Percentiles rank a stretch among this genome's conserved stretches.
Conservation (phyloP, 2,329 filamentous ascomycete genomes). For the Zymoseptoria ardabiliae region DNA sequence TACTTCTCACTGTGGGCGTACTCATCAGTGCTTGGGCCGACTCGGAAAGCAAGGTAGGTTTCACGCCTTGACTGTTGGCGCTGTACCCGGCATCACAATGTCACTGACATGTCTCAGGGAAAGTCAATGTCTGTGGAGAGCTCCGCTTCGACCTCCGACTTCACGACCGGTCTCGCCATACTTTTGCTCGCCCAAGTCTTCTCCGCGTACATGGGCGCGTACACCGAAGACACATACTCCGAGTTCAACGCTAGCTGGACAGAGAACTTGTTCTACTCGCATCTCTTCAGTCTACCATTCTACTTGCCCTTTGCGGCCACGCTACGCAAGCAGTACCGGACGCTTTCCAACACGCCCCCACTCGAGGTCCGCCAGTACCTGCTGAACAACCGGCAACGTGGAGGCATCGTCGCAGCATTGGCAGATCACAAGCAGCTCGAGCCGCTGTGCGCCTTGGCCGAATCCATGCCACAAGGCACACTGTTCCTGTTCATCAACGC, state of each 20-base stretch:
- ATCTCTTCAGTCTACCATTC: slow-evolving; percentile 65
- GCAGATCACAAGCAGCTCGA: slow-evolving; percentile 6
- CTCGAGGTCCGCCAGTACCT: slow-evolving; percentile 29
- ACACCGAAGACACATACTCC: slow-evolving; percentile 84
- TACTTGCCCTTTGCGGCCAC: slow-evolving; percentile 66
- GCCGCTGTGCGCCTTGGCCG: slow-evolving; percentile 8
- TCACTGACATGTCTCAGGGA: slow-evolving; percentile 29
- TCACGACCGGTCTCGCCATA: slow-evolving; percentile 66
- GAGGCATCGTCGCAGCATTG: slow-evolving; percentile 1
- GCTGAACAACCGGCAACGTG: background rate
- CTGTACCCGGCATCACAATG: background rate
- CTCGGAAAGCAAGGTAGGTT: slow-evolving; percentile 67
- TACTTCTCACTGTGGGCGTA: slow-evolving; percentile 77
- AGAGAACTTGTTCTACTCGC: slow-evolving; percentile 93
- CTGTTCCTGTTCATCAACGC: slow-evolving; percentile 69
- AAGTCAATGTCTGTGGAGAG: slow-evolving; percentile 37
- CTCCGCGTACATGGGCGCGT: slow-evolving; percentile 89
- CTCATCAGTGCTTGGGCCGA: slow-evolving; percentile 86
- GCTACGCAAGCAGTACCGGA: slow-evolving; percentile 56
- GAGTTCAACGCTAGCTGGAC: slow-evolving; percentile 85
- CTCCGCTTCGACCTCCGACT: slow-evolving; percentile 39
- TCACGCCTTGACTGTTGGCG: background rate
- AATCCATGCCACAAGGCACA: slow-evolving; percentile 56
- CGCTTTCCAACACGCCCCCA: slow-evolving; percentile 50
- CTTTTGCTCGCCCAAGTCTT: slow-evolving; percentile 83